phyloP scores from a whole-genome alignment of 352 stramenopile species.

The Phytophthora syringae region DNA sequence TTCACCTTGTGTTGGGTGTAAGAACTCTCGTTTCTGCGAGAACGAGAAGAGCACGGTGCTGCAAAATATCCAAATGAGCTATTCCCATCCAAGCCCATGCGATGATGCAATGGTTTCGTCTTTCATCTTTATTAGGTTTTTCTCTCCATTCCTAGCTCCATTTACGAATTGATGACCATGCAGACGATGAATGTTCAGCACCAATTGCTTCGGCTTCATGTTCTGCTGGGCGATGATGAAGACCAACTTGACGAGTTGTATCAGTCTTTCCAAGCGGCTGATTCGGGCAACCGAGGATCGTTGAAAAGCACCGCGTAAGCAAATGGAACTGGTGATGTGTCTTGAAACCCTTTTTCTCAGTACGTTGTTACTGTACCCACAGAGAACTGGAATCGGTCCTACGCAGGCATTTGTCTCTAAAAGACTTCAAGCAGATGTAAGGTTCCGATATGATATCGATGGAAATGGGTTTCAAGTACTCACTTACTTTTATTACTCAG shows the following conservation, averaged over 20 bases:
- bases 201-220: constrained; percentile 33
- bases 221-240: constrained; percentile 61
- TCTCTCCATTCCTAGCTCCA: background rate
- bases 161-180: constrained; percentile 7
- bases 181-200: constrained; percentile 1
- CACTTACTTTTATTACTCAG: constrained; percentile 15
- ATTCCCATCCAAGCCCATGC: too few species aligned
- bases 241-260: constrained; percentile 26
- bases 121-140: background rate
- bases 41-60: too few species aligned
- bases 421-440: constrained; percentile 28
- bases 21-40: too few species aligned
- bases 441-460: background rate
- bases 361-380: background rate
- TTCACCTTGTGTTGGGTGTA: too few species aligned
- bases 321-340: too few species aligned
- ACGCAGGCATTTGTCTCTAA: constrained; percentile 8
- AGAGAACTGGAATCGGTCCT: constrained; percentile 23
- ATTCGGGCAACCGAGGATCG: constrained; percentile 9
- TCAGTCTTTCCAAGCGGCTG: constrained; percentile 24
- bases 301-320: constrained; percentile 24
- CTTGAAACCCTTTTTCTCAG: background rate
- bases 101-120: background rate
- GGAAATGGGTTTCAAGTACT: background rate
- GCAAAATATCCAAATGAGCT: too few species aligned